phyloP scores from a whole-genome alignment of 768 basidiomycete genomes.

The Imleria badia region DNA sequence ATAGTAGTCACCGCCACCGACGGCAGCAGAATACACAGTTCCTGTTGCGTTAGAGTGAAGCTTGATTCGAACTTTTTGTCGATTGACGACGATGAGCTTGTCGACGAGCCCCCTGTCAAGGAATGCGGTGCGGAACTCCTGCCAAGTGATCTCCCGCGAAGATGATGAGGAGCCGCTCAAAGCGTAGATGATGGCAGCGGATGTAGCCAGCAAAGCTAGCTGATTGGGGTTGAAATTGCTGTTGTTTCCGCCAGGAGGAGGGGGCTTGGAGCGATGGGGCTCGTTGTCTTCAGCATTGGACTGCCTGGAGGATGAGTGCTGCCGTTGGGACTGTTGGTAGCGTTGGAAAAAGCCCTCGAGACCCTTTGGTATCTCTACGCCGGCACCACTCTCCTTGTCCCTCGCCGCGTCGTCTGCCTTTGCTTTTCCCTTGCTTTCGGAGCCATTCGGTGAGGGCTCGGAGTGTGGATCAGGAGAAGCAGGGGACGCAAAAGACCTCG shows the following conservation, averaged over 20 bases:
- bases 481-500: constrained; percentile 52
- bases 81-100: constrained; percentile 88
- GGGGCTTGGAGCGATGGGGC: constrained; percentile 44
- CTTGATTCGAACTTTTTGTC: constrained; percentile 86
- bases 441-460: constrained; percentile 25
- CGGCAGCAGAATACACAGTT: constrained; percentile 65
- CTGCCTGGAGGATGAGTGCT: constrained; percentile 26
- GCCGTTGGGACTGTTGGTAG: constrained; percentile 45
- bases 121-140: constrained; percentile 97
- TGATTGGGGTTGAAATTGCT: constrained; percentile 58
- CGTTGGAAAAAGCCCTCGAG: constrained; percentile 82
- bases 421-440: constrained; percentile 33
- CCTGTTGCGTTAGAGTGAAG: constrained; percentile 88
- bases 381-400: constrained; percentile 30
- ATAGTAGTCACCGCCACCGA: constrained; percentile 67
- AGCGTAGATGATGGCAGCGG: constrained; percentile 64
- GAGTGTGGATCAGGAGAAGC: constrained; percentile 32
- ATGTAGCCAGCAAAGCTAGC: constrained; percentile 55
- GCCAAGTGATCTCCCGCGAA: constrained; percentile 97
- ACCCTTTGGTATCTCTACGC: constrained; percentile 55
- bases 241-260: constrained; percentile 43
- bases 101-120: constrained; percentile 96
- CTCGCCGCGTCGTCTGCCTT: constrained; percentile 33
- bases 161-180: constrained; percentile 47
- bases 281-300: constrained; percentile 31